Evolutionary conservation across 176 grass and related monocot species (phyloP).

Genomic region (Areca catechu): DNA sequence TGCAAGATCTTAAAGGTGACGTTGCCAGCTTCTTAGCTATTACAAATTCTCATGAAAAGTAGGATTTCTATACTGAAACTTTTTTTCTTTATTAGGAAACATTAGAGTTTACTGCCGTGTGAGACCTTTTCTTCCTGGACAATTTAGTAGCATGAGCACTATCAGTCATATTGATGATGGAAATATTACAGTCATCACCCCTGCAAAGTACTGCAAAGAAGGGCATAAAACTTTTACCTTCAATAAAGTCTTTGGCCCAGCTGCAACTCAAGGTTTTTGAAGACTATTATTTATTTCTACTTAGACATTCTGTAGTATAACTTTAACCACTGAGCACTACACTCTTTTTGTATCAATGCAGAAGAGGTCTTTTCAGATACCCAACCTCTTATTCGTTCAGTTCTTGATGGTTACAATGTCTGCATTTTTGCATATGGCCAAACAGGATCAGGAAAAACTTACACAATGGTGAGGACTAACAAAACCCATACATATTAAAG

Average conservation of each 20-base stretch:
- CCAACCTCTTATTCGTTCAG: constrained; percentile 80
- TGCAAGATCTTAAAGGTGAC: constrained; percentile 96
- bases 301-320: not conserved
- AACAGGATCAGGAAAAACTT: constrained; percentile 88
- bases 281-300: not conserved
- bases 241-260: constrained; percentile 69
- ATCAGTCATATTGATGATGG: constrained; percentile 67
- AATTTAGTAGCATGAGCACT: constrained; percentile 47
- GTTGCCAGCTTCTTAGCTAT: not conserved
- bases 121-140: constrained; percentile 75
- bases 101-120: constrained; percentile 97
- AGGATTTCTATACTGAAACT: constrained; percentile 6
- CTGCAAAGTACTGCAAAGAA: constrained; percentile 82
- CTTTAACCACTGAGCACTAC: not conserved
- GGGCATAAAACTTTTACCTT: constrained; percentile 70
- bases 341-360: constrained; percentile 39
- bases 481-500: constrained; percentile 1
- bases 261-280: constrained; percentile 66
- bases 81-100: constrained; percentile 44
- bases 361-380: constrained; percentile 76
- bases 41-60: constrained; percentile 5
- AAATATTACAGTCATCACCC: constrained; percentile 60
- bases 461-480: constrained; percentile 64
- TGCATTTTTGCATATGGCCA: constrained; percentile 98
- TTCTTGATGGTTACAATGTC: constrained; percentile 93